Percentiles rank a stretch among this genome's conserved stretches.
These are phyloP conservation scores for Xylaria sp. DNA, from an alignment of 2,329 filamentous ascomycete genomes.

Conservation along the genomic window DNA sequence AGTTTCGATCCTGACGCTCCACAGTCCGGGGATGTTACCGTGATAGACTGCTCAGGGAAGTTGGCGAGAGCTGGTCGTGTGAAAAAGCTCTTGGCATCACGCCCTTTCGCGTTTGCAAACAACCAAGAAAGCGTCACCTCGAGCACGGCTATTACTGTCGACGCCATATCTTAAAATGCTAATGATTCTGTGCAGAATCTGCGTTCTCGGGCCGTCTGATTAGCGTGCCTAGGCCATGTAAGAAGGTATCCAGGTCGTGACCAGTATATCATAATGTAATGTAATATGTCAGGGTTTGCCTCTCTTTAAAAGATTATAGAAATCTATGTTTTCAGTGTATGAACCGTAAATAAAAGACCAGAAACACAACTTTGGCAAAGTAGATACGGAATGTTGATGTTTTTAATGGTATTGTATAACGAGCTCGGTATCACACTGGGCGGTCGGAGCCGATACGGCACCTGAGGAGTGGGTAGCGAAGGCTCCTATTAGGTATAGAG, in stretches of 20 bases:
- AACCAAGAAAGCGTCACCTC: slow-evolving; percentile 48
- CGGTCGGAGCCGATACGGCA: slow-evolving; percentile 24
- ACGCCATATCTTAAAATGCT: background rate
- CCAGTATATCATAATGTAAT: background rate
- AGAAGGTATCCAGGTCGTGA: background rate
- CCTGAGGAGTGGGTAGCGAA: background rate
- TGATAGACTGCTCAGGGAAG: slow-evolving; percentile 45
- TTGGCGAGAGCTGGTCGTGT: slow-evolving; percentile 44
- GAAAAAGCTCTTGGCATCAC: slow-evolving; percentile 47
- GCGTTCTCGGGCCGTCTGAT: background rate
- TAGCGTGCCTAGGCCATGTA: background rate
- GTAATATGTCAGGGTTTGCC: background rate
- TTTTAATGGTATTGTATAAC: background rate
- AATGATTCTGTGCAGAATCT: background rate
- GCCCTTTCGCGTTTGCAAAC: slow-evolving; percentile 45
- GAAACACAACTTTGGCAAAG: background rate
- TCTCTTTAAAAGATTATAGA: background rate
- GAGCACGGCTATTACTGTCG: slow-evolving; percentile 30
- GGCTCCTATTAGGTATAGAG: background rate
- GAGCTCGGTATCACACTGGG: background rate
- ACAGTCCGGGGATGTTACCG: slow-evolving; percentile 48
- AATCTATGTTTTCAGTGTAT: background rate
- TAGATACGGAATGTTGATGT: background rate
- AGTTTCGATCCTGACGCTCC: slow-evolving; percentile 46
- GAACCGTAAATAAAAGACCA: background rate